Base-by-base conservation (phyloP, 306 rosid species). In the Mucuna pruriens region DNA sequence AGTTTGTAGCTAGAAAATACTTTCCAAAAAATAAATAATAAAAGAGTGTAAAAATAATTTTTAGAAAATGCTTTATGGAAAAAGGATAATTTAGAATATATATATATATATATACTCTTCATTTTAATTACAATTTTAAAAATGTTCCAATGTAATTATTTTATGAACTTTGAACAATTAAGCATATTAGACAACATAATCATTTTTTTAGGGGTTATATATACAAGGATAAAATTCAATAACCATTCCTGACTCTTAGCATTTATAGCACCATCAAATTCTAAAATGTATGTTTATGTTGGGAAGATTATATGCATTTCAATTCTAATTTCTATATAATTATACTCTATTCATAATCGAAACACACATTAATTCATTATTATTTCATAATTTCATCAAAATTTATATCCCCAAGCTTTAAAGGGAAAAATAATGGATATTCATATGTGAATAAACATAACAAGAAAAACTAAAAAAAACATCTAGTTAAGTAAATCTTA, bases 311-410 rank as follows among this genome's bases (percentile, higher is more conserved):
- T 20, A 71, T 40, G 48, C 9, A 76, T 9, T 46, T 57, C 46
- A 65, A 64, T 73, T 40, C 69, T 58, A 25, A 57, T 54, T 67
- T 40, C 57, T 38, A 36, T 61, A n/a, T n/a, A n/a, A n/a, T n/a
- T n/a, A n/a, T n/a, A n/a, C 75, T 76, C 51, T 38, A 60, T 46
- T 39, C 63, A 60, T 54, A 78, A 44, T 52, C 60, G 57, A 66
- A 85, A 38, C 61, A 67, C 62, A 33, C 20, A 71, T 62, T 79
- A 76, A 80, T 49, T 68, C 75, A 67, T 74, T 71, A 40, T 52
- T 61, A 34, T 65, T 55, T 52, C 63, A 49, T 71, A 38, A 38
- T 52, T 61, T 45, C 45, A 7, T 39, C 58, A 75, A 45, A 44
- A 84, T 55, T 76, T 9, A 38, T 12, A 42, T 42, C 31, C 46